A percentile compares a stretch with the other conserved stretches of the same genome.
Evolutionary conservation across 148 eudicot genomes (phyloP).

Genomic region (Persicaria tinctoria): DNA sequence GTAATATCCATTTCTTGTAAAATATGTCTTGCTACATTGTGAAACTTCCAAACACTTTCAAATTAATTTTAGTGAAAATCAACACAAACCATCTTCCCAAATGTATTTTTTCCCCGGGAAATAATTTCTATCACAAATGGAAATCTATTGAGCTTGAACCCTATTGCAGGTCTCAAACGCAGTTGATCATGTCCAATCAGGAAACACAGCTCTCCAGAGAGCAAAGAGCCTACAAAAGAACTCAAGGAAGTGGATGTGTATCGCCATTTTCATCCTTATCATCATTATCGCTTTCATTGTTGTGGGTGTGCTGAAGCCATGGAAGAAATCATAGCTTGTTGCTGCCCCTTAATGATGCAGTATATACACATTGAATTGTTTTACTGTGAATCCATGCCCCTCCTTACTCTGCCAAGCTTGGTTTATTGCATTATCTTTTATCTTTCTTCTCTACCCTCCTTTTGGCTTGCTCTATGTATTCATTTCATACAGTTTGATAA

Average conservation of each 20-base stretch:
- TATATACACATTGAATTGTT: not conserved
- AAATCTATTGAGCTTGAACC: not conserved
- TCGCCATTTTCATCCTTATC: conserved; percentile 50
- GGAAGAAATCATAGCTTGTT: conserved; percentile 16
- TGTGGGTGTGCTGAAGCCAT: conserved; percentile 41
- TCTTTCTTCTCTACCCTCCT: too few species aligned
- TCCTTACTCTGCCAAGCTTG: too few species aligned
- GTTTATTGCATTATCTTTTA: too few species aligned
- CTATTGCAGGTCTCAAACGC: conserved; percentile 42
- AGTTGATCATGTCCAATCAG: conserved; percentile 65
- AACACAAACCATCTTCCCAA: too few species aligned
- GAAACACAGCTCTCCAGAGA: conserved; percentile 53
- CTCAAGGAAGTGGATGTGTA: conserved; percentile 58
- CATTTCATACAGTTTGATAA: too few species aligned
- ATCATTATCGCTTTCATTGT: conserved; percentile 33
- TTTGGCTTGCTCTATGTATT: too few species aligned
- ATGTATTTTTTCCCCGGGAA: not conserved
- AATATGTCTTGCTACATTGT: not conserved
- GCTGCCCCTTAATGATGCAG: not conserved
- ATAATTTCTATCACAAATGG: not conserved
- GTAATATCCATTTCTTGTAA: conserved; percentile 22
- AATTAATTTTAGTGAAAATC: not conserved
- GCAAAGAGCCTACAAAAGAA: conserved; percentile 56
- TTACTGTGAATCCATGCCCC: too few species aligned
- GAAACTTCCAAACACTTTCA: not conserved